Evolutionary conservation across 148 eudicot species (phyloP), one percentile per base, ranked within the genome.

Genomic region (Rhododendron henanense): DNA sequence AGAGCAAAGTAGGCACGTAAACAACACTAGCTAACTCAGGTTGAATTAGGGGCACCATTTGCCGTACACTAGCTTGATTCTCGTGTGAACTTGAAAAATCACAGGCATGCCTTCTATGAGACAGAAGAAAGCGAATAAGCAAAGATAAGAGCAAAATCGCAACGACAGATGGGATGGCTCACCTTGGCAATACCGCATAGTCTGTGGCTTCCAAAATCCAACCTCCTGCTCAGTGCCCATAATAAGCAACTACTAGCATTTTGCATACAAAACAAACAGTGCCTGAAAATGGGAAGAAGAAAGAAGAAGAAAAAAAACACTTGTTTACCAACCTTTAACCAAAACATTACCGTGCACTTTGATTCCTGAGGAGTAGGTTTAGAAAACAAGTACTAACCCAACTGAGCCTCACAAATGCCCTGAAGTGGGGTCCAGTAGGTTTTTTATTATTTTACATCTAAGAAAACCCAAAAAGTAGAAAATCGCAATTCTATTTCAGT

Each of bases 111-210:
- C 31, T 81, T 57, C 25, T 19, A 11, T 35, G 45, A 53, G 50
- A 45, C 10, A 2, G 44, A 81, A 50, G 10, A 80, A 37, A 18
- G 41, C 9, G 16, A 48, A 33, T 41, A 79, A 79, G 63, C 31
- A 25, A 85, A 28, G 39, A 85, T 23, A 51, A 35, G 51, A 45
- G 41, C 45, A 51, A 39, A 5, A 48, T 21, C 25, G 37, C 31
- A 0, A 14, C 80, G 67, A 35, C 31, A 41, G 15, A 77, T 1
- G 19, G 41, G 81, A 87, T 31, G 71, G 71, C 86, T 83, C 67
- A 88, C 90, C 90, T 28, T 71, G 79, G 80, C 78, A 78, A 61
- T 88, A 84, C 73, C 74, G 88, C 84, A 83, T 83, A 33, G n/a
- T 67, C 28, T 82, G 75, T 11, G 51, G 65, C 83, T 83, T 67